phyloP scores from a whole-genome alignment of 108 stramenopile genomes.

The Bacterosira constricta region DNA sequence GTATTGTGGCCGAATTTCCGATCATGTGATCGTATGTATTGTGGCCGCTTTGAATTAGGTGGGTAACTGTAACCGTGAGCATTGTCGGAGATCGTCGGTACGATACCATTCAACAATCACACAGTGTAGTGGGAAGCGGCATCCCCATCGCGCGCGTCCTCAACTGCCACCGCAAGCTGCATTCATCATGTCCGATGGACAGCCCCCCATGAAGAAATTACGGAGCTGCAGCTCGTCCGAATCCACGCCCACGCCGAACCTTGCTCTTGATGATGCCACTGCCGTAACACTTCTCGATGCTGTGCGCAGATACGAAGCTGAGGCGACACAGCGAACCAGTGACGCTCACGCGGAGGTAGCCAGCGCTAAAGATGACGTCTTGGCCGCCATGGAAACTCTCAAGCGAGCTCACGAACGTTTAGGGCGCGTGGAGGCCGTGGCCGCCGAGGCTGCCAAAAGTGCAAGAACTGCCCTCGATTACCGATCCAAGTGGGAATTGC shows the following conservation, averaged over 20 bases:
- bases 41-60: no score
- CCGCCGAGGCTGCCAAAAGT: constrained; percentile 11
- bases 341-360: constrained; percentile 12
- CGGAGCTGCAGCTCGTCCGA: constrained; percentile 40
- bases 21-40: no score
- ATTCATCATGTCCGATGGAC: not conserved
- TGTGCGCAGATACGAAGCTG: constrained; percentile 26
- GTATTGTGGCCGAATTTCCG: no score
- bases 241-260: constrained; percentile 4
- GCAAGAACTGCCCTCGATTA: constrained; percentile 16
- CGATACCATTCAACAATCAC: no score
- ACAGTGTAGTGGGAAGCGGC: no score
- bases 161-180: not conserved
- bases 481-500: constrained; percentile 18
- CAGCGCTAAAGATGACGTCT: constrained; percentile 30
- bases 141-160: no score
- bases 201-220: constrained; percentile 13
- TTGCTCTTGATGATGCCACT: constrained; percentile 7
- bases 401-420: constrained; percentile 37
- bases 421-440: constrained; percentile 16
- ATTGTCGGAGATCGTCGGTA: no score
- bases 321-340: constrained; percentile 12
- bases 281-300: constrained; percentile 21
- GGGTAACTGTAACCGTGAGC: no score
- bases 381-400: constrained; percentile 14